These are phyloP conservation scores for Leavenworthia alabamica DNA, from an alignment of 345 rosid genomes.

Conservation along the genomic window DNA sequence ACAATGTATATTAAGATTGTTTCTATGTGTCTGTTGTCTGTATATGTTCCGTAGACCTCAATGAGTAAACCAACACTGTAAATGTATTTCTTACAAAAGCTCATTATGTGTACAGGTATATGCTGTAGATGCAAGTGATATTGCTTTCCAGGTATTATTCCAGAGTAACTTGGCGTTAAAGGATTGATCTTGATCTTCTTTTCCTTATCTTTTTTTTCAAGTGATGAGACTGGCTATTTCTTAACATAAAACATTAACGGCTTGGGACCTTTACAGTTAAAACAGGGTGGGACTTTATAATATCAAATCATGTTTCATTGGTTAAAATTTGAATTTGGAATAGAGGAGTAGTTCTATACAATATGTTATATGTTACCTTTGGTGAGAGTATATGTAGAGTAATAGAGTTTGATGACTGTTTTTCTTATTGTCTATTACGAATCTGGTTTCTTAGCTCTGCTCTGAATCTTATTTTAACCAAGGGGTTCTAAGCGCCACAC, in stretches of 20 bases:
- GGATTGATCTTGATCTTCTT: constrained; percentile 1
- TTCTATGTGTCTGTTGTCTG: background rate
- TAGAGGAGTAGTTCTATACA: background rate
- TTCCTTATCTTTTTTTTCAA: background rate
- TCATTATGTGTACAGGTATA: constrained; percentile 56
- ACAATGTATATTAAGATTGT: background rate
- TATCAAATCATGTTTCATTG: background rate
- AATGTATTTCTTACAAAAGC: constrained; percentile 10
- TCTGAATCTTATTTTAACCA: background rate
- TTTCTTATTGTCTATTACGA: too few species aligned
- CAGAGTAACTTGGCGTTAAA: background rate
- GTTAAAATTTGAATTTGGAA: background rate
- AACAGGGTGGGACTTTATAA: background rate
- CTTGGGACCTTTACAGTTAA: background rate
- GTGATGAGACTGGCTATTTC: background rate
- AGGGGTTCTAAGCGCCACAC: background rate
- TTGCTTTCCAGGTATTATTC: constrained; percentile 79
- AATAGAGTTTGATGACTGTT: background rate
- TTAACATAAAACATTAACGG: background rate
- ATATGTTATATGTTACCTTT: background rate
- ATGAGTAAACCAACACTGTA: background rate
- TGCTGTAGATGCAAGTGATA: constrained; percentile 97
- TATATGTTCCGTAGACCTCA: background rate
- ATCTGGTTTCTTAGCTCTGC: constrained; percentile 12
- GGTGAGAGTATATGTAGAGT: background rate